Percentiles rank a stretch among this genome's conserved stretches.
Evolutionary conservation across 129 eudicot species (phyloP).

Genomic region (Helianthus tuberosus): DNA sequence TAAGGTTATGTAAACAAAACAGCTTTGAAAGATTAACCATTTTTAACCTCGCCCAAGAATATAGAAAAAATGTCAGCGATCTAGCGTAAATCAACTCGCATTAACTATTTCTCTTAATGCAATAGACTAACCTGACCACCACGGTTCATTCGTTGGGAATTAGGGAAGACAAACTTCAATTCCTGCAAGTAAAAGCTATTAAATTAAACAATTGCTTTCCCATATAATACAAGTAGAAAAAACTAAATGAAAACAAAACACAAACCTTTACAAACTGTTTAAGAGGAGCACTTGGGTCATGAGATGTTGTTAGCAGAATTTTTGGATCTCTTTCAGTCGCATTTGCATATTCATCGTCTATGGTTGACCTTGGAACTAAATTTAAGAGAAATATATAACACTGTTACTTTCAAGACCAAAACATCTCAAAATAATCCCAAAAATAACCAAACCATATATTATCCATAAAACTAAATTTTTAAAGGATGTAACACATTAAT

Average conservation of each 20-base stretch:
- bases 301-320: constrained; percentile 82
- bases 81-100: too few relatives aligned
- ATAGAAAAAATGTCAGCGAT: too few relatives aligned
- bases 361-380: constrained; percentile 80
- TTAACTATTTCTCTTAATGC: too few relatives aligned
- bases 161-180: constrained; percentile 85
- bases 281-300: constrained; percentile 93
- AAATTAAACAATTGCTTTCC: not conserved
- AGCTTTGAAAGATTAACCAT: too few relatives aligned
- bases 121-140: constrained; percentile 87
- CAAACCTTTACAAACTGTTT: constrained; percentile 90
- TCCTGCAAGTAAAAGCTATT: constrained; percentile 53
- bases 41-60: too few relatives aligned
- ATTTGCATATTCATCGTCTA: constrained; percentile 93
- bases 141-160: constrained; percentile 84
- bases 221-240: not conserved
- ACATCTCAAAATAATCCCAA: not conserved
- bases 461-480: not conserved
- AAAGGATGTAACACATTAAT: too few relatives aligned
- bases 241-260: not conserved
- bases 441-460: not conserved
- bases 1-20: too few relatives aligned
- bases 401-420: not conserved
- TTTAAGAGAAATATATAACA: constrained; percentile 9
- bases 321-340: constrained; percentile 87